Evolutionary conservation across 2,329 filamentous ascomycete genomes (phyloP).

Genomic region (Aspergillus carbonarius): DNA sequence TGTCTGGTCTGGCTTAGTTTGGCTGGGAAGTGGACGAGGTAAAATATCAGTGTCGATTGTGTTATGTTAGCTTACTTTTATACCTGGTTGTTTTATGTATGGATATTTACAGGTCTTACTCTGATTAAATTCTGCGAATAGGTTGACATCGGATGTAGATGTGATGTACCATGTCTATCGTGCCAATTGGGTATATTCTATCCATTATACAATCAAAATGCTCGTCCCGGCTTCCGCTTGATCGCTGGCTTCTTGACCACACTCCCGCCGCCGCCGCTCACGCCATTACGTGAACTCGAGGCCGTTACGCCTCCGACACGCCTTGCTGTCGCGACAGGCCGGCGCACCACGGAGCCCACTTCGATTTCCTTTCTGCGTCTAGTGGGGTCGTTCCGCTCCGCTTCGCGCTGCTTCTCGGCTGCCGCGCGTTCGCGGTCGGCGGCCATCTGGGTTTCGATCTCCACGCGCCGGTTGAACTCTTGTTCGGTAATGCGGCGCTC

Average conservation of each 20-base stretch:
- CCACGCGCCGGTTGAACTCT: constrained; percentile 89
- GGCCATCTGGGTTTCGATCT: constrained; percentile 90
- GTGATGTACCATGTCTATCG: background rate
- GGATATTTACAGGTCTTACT: background rate
- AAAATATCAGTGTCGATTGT: background rate
- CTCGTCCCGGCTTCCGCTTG: constrained; percentile 36
- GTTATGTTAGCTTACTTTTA: background rate
- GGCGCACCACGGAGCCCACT: constrained; percentile 37
- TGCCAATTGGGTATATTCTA: background rate
- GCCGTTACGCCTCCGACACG: constrained; percentile 31
- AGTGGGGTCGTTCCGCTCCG: constrained; percentile 35
- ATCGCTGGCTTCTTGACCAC: constrained; percentile 41
- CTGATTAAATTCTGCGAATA: background rate
- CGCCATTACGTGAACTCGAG: constrained; percentile 27
- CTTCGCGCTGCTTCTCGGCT: constrained; percentile 40
- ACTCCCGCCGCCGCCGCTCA: constrained; percentile 26
- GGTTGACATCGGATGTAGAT: background rate
- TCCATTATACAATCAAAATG: constrained; percentile 25
- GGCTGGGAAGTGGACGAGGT: background rate
- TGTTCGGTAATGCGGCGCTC: constrained; percentile 85
- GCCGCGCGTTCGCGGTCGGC: constrained; percentile 68
- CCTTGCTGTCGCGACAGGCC: constrained; percentile 30
- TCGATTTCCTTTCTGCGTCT: constrained; percentile 39
- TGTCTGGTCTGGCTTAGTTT: background rate
- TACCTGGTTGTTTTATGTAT: background rate